Conservation (phyloP, 495 filamentous ascomycete species). For the Xylaria longipes region DNA sequence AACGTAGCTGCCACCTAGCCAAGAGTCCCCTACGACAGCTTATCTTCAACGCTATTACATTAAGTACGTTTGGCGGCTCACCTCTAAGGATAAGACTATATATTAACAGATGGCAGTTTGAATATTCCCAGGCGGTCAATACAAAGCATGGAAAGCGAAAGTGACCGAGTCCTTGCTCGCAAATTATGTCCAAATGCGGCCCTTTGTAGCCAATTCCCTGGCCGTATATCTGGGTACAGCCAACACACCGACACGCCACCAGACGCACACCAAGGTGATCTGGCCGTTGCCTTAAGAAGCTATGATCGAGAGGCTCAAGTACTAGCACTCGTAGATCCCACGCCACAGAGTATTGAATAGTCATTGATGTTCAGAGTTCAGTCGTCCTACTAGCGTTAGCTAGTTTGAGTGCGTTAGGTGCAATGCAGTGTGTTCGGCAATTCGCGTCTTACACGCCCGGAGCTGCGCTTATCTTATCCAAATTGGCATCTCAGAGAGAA, state of each 20-base stretch:
- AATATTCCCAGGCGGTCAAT: neutral
- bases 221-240: neutral
- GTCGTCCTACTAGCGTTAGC: neutral
- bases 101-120: neutral
- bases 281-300: neutral
- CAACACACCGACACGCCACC: neutral
- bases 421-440: neutral
- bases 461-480: neutral
- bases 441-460: neutral
- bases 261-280: neutral
- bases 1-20: neutral
- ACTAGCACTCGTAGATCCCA: no score
- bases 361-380: neutral
- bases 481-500: neutral
- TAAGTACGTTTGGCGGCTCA: neutral
- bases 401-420: neutral
- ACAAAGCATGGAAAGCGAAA: neutral
- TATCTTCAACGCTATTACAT: neutral
- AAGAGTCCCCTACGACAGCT: neutral
- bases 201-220: neutral
- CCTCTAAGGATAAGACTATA: neutral
- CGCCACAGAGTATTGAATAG: neutral
- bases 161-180: neutral
- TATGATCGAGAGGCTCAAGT: neutral
- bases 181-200: neutral